Percentiles rank a stretch among this genome's conserved stretches.
Evolutionary conservation across 1,284 basidiomycete genomes (phyloP).

Genomic region (Termitomyces sp.): DNA sequence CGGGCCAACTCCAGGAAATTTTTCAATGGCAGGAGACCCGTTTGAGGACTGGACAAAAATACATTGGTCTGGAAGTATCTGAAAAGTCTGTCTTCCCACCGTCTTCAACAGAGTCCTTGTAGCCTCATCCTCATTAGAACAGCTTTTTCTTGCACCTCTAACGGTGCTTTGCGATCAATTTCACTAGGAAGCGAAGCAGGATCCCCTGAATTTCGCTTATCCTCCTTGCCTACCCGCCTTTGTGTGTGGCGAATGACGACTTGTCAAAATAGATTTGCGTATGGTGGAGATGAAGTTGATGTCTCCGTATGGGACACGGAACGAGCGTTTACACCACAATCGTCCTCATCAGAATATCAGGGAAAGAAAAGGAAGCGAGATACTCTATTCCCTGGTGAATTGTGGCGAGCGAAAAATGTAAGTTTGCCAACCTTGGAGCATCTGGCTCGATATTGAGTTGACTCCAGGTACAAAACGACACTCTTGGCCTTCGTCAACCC

Average conservation of each 20-base stretch:
- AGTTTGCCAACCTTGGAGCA: background rate
- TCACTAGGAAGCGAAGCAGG: constrained; percentile 27
- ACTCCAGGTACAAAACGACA: constrained; percentile 68
- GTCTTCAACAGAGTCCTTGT: background rate
- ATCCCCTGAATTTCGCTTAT: constrained; percentile 22
- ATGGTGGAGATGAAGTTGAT: constrained; percentile 87
- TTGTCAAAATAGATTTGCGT: constrained; percentile 57
- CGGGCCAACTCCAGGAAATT: constrained; percentile 26
- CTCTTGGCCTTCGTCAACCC: constrained; percentile 74
- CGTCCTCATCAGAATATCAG: constrained; percentile 16
- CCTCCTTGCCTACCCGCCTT: constrained; percentile 59
- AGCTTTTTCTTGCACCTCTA: constrained; percentile 65
- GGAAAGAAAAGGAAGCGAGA: constrained; percentile 69
- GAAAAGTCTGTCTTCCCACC: constrained; percentile 36
- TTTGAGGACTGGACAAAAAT: constrained; percentile 46
- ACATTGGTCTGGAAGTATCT: constrained; percentile 53
- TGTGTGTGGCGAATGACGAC: constrained; percentile 60
- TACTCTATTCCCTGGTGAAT: constrained; percentile 62
- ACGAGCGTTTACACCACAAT: constrained; percentile 46
- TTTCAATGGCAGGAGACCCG: constrained; percentile 62
- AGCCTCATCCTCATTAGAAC: constrained; percentile 32
- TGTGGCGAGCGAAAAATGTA: constrained; percentile 80
- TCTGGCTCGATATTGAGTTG: background rate
- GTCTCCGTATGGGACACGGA: constrained; percentile 80
- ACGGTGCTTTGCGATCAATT: constrained; percentile 59